These are phyloP conservation scores for Suillus americanus DNA, from an alignment of 768 basidiomycete genomes.

Conservation along the genomic window DNA sequence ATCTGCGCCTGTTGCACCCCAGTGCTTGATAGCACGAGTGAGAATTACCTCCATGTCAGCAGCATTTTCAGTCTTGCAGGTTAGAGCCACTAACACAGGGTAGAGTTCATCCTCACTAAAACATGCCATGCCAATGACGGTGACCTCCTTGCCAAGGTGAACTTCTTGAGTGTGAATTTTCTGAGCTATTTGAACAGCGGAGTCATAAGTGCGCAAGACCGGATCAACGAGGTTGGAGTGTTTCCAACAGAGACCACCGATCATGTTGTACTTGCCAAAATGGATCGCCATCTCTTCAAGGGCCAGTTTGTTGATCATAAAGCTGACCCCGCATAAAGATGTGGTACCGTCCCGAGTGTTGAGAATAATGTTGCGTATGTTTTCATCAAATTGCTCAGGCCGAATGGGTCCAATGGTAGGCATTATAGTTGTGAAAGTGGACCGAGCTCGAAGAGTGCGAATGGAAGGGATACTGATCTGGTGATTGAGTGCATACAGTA, in stretches of 20 bases:
- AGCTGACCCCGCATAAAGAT: conserved; percentile 1
- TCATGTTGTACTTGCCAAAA: conserved; percentile 7
- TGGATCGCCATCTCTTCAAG: conserved; percentile 12
- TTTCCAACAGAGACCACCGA: conserved; percentile 12
- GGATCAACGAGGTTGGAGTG: conserved; percentile 1
- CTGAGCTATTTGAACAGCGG: not conserved
- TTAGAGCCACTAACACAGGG: conserved; percentile 12
- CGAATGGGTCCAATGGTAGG: conserved; percentile 3
- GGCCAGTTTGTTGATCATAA: conserved; percentile 14
- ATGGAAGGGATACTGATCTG: conserved; percentile 12
- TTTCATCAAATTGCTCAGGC: not conserved
- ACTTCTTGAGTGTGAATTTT: not conserved
- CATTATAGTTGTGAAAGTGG: conserved; percentile 2
- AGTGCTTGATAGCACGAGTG: not conserved
- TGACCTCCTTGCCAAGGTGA: conserved; percentile 15
- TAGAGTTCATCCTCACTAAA: conserved; percentile 6
- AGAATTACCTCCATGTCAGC: conserved; percentile 1
- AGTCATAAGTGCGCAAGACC: not conserved
- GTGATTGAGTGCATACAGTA: conserved; percentile 16
- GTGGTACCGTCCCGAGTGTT: accelerated
- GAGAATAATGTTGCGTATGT: not conserved
- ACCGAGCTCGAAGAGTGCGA: conserved; percentile 9
- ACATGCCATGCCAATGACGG: conserved; percentile 7
- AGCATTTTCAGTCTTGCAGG: conserved; percentile 13
- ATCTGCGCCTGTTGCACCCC: not conserved